These are phyloP conservation scores for Fusarium haematococcum DNA, from an alignment of 2,329 filamentous ascomycete species.

Conservation along the genomic window DNA sequence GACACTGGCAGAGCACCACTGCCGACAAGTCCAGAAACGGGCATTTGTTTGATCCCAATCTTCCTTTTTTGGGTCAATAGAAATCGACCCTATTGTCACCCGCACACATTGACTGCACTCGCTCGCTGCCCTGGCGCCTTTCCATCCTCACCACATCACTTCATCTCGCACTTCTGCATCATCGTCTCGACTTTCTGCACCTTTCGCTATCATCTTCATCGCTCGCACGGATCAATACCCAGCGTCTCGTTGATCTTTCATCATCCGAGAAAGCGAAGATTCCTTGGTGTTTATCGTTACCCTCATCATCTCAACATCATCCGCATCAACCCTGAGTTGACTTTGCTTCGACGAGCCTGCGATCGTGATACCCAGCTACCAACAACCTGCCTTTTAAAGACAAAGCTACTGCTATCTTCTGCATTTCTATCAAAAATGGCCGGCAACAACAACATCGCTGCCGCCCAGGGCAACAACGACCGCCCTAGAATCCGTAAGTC, in stretches of 20 bases:
- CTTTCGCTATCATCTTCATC: background rate
- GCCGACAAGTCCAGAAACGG: background rate
- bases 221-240: background rate
- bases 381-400: background rate
- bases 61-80: background rate
- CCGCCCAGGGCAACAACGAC: background rate
- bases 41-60: background rate
- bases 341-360: background rate
- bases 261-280: background rate
- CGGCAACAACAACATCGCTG: background rate
- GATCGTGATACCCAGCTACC: background rate
- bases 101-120: background rate
- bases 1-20: background rate
- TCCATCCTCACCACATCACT: background rate
- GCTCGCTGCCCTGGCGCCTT: background rate
- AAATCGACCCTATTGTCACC: background rate
- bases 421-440: background rate
- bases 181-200: background rate
- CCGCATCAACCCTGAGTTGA: background rate
- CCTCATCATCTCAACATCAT: background rate
- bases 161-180: background rate
- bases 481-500: background rate
- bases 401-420: background rate
- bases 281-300: background rate
- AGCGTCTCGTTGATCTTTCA: background rate